Evolutionary conservation across 2,329 filamentous ascomycete species (phyloP), one percentile per base, ranked within the genome.

Genomic region (Aphanocladium album): DNA sequence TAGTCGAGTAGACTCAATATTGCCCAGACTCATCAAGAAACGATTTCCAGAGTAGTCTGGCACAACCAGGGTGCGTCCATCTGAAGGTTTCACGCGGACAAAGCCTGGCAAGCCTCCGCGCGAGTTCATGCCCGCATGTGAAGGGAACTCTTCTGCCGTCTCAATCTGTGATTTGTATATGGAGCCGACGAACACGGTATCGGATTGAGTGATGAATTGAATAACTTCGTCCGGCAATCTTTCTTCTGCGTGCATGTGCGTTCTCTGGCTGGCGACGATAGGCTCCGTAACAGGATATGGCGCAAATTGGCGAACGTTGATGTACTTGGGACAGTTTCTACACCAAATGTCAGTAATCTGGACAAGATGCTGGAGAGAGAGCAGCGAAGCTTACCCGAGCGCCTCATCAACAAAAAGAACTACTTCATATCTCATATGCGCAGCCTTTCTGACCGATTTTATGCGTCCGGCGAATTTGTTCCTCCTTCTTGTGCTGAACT

Each of bases 311-410:
- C 52, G 52, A 23, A 55, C 37, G 23, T 55, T 55, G 52, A 55
- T 55, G 21, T 55, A 55, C 37, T 55, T 55, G 3, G 52, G 52
- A 25, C 52, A 55, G 35, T 55, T 55, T 55, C 52, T 55, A 30
- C 19, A 21, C 19, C 17, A 14, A 39, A n/a, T 14, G 19, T 19
- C 6, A 46, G 43, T 8, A 21, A 46, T 21, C 30, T 12, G 35
- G 16, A 11, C 35, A 8, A 30, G 30, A 5, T 46, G 43, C 7
- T 21, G 43, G 3, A 35, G 23, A 5, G 39, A n/a, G n/a, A 14
- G 16, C 19, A 30, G 30, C 5, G 2, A 7, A 17, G 11, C 52
- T 41, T 55, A 55, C 52, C 52, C 52, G 39, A 55, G 52, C 11
- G 52, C 52, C 37, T 55, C 52, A 25, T 39, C 43, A 12, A 55